Conservation (phyloP, 306 rosid species). For the Ammopiptanthus mongolicus region DNA sequence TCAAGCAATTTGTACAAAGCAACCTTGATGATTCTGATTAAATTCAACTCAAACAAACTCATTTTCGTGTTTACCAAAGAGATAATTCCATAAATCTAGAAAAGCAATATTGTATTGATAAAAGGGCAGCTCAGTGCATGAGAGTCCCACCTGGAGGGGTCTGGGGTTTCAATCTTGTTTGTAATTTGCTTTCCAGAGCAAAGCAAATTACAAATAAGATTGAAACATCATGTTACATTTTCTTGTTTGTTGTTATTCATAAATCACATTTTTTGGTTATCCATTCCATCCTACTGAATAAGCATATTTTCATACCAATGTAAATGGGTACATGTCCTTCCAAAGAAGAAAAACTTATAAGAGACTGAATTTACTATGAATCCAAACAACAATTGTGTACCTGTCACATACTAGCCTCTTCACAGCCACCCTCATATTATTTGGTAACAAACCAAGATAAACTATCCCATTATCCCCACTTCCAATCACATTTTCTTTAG, state of each 20-base stretch:
- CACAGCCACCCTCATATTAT: constrained; percentile 39
- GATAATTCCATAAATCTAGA: not conserved
- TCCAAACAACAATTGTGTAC: constrained; percentile 3
- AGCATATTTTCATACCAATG: not conserved
- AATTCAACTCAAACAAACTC: not conserved
- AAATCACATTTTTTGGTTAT: not conserved
- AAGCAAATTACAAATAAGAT: not conserved
- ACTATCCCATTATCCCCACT: constrained; percentile 39
- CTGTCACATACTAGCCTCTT: constrained; percentile 46
- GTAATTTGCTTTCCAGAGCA: too few species aligned
- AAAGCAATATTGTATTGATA: not conserved
- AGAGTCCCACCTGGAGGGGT: too few species aligned
- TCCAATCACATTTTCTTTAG: constrained; percentile 38
- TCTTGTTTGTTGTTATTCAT: not conserved
- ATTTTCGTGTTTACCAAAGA: not conserved
- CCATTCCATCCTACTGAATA: not conserved
- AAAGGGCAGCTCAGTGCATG: too few species aligned
- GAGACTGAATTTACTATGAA: not conserved
- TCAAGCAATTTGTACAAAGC: not conserved
- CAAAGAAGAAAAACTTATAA: not conserved
- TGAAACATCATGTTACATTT: not conserved
- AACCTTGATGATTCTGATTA: not conserved
- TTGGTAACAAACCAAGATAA: constrained; percentile 48
- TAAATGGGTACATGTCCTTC: not conserved
- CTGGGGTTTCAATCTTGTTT: too few species aligned